Percentiles rank a stretch among this genome's conserved stretches.
phyloP scores from a whole-genome alignment of 108 stramenopile species.

The Discostella pseudostelligera region DNA sequence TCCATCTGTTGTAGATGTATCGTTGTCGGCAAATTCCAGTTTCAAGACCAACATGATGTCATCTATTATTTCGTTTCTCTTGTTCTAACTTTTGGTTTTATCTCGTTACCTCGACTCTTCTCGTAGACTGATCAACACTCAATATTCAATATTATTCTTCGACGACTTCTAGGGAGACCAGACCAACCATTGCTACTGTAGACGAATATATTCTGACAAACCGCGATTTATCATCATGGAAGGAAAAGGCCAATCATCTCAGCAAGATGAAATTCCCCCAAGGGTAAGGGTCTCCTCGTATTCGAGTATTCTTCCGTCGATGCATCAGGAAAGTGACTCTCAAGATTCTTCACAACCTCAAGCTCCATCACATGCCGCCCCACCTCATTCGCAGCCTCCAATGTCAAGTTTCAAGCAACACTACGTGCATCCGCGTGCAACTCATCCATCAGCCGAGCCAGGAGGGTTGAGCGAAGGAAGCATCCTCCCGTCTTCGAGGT shows the following conservation, averaged over 20 bases:
- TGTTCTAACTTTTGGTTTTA: no score
- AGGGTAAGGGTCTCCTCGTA: background rate
- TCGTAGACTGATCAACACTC: no score
- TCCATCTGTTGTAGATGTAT: no score
- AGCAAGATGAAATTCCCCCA: conserved; percentile 1
- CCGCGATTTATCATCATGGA: conserved; percentile 2
- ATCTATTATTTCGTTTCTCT: no score
- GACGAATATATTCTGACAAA: background rate
- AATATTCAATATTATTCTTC: no score
- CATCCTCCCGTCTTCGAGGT: conserved; percentile 8
- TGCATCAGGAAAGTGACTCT: conserved; percentile 3
- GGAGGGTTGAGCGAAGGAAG: background rate
- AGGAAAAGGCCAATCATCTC: background rate
- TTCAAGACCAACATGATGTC: no score
- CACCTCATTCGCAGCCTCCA: no score
- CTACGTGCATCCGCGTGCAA: conserved; percentile 1
- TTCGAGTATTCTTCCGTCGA: conserved; percentile 14
- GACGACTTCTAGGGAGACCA: no score
- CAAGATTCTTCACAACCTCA: background rate
- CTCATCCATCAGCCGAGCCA: background rate
- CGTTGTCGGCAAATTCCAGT: no score
- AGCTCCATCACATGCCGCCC: background rate
- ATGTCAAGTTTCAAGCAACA: background rate
- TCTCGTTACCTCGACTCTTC: no score
- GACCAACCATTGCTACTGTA: background rate